Percentiles rank a stretch among this genome's conserved stretches.
phyloP scores from a whole-genome alignment of 2,329 filamentous ascomycete genomes.

The Truncatella angustata region DNA sequence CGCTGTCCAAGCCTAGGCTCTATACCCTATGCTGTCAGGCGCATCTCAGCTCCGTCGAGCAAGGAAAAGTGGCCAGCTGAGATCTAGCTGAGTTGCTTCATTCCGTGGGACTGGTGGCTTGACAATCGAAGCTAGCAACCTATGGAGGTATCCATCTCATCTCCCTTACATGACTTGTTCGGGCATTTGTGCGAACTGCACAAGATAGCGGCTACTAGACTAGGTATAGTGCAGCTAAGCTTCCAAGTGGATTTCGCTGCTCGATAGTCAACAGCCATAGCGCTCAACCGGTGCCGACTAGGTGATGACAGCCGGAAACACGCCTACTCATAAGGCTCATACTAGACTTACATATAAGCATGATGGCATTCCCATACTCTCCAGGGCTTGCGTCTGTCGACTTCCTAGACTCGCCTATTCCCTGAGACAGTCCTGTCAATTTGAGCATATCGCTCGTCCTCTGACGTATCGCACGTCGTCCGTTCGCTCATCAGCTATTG shows the following conservation, averaged over 20 bases:
- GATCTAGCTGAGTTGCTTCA: background rate
- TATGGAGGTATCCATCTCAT: background rate
- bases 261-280: constrained; percentile 1
- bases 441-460: constrained; percentile 33
- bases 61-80: constrained; percentile 1
- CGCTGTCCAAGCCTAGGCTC: background rate
- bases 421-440: background rate
- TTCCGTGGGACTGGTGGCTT: too few relatives aligned
- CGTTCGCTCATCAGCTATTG: constrained; percentile 33
- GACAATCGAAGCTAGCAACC: background rate
- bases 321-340: background rate
- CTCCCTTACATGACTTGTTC: background rate
- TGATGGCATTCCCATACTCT: background rate
- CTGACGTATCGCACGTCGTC: constrained; percentile 45
- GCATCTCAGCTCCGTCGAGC: too few relatives aligned
- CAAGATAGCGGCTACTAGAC: background rate
- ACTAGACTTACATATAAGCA: background rate
- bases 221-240: constrained; percentile 5
- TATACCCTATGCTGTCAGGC: background rate
- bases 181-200: background rate
- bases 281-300: background rate
- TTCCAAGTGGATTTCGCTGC: background rate
- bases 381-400: background rate
- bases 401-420: background rate
- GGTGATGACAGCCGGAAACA: background rate